Evolutionary conservation across 163 green algal species (phyloP), one percentile per base, ranked within the genome.

Genomic region (Scenedesmus sp.): DNA sequence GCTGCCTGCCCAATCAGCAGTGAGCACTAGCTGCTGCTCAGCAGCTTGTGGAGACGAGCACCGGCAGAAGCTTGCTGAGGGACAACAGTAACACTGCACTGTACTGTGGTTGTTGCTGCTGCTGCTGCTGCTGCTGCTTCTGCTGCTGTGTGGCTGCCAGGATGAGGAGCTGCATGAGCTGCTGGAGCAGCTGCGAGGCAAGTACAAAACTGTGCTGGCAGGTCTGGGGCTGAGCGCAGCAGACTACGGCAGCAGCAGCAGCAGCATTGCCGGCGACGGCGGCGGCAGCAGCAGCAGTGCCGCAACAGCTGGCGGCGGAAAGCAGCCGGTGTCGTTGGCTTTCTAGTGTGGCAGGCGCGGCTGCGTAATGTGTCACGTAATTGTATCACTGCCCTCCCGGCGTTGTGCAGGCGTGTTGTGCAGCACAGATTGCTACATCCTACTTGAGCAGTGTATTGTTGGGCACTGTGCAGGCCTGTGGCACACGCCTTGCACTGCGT

Each of bases 161-260:
- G 90, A 96, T 51, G 93, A 94, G 83, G 40, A 70, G 22, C 56
- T 96, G 42, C 87, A 93, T 35, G 94, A 95, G 3, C 49, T 90
- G n/a, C 81, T 96, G 86, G 94, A 96, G 92, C 65, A 83, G 56
- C 40, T 96, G 43, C 88, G 93, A 0, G 92, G 94, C 4, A 91
- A 94, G n/a, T 95, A 94, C 90, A 96, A 96, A 51, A 89, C 93
- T n/a, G 85, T 94, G 20, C 37, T 76, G 22, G 88, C 88, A 68
- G 88, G n/a, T 33, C 61, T 92, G 30, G 88, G 88, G 35, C 30
- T 56, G n/a, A 42, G 3, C n/a, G 40, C 87, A 49, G 79, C n/a
- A 76, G 49, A 90, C 26, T 49, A 79, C 35, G 44, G 46, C 86
- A 79, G 73, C n/a, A n/a, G n/a, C n/a, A n/a, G n/a, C n/a, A n/a